Evolutionary conservation across 805 yeast genomes (phyloP).

Genomic region (Zygotorulaspora danielsina): DNA sequence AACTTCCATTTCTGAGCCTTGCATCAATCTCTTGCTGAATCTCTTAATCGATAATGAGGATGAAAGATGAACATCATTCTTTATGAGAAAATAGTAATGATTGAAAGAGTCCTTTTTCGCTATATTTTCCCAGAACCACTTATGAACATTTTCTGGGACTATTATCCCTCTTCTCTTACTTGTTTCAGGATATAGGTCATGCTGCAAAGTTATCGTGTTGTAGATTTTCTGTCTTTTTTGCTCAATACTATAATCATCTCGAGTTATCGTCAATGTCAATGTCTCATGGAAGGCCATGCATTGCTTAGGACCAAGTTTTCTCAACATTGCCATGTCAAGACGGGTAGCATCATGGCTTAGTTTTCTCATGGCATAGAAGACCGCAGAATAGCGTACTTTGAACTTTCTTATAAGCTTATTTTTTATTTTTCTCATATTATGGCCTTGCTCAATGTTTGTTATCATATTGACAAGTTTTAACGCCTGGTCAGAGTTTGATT

Average conservation of each 20-base stretch:
- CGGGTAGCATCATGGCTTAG: constrained; percentile 5
- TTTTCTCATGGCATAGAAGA: constrained; percentile 5
- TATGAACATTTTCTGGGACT: constrained; percentile 24
- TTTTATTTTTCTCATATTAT: constrained; percentile 16
- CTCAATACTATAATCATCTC: constrained; percentile 1
- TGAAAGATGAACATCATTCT: constrained; percentile 23
- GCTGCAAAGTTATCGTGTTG: constrained; percentile 20
- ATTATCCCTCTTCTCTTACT: constrained; percentile 12
- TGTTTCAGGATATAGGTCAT: constrained; percentile 16
- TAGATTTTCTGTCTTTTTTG: constrained; percentile 18
- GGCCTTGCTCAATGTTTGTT: constrained; percentile 6
- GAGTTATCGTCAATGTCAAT: constrained; percentile 5
- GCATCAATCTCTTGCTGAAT: constrained; percentile 19
- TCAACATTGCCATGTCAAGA: constrained; percentile 16
- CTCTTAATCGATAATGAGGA: constrained; percentile 13
- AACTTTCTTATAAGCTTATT: constrained; percentile 15
- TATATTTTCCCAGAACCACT: constrained; percentile 28
- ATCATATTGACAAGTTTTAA: constrained; percentile 6
- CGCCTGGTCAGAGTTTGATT: constrained; percentile 6
- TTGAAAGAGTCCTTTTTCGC: constrained; percentile 16
- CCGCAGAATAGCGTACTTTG: constrained; percentile 7
- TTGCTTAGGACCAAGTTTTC: constrained; percentile 15
- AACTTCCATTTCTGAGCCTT: constrained; percentile 29
- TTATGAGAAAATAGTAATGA: constrained; percentile 28
- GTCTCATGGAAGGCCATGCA: constrained; percentile 11